These are phyloP conservation scores for Peronospora destructor DNA, from an alignment of 352 stramenopile species.

Conservation along the genomic window DNA sequence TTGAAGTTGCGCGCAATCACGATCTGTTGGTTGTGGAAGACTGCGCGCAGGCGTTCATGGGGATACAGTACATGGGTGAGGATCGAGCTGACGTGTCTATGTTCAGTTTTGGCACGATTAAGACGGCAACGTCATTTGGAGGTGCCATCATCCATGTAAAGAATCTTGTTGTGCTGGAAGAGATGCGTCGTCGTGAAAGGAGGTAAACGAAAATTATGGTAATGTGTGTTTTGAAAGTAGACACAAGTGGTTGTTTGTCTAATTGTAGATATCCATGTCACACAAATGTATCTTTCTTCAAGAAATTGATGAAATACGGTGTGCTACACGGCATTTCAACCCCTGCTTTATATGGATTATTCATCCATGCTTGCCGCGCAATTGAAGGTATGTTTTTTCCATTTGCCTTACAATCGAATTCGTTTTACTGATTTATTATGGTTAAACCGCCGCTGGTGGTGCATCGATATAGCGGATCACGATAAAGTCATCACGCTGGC, in stretches of 20 bases:
- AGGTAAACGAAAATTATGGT: conserved; percentile 24
- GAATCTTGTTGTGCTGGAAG: conserved; percentile 40
- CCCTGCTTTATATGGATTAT: conserved; percentile 65
- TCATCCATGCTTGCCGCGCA: conserved; percentile 52
- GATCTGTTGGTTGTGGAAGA: conserved; percentile 70
- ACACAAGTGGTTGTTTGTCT: background rate
- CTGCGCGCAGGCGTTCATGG: conserved; percentile 70
- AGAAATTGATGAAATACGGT: conserved; percentile 72
- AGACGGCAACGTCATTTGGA: conserved; percentile 77
- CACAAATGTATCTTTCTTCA: conserved; percentile 71
- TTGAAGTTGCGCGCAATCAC: conserved; percentile 45
- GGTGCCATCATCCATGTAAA: conserved; percentile 61
- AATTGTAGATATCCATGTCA: conserved; percentile 40
- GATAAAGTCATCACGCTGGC: conserved; percentile 78
- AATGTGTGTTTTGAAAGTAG: background rate
- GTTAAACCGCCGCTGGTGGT: background rate
- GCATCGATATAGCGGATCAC: conserved; percentile 42
- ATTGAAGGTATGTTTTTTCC: conserved; percentile 39
- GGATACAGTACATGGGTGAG: conserved; percentile 58
- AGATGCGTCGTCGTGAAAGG: conserved; percentile 63
- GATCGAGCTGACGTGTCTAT: conserved; percentile 61
- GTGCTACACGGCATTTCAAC: conserved; percentile 62
- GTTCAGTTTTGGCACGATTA: conserved; percentile 87
- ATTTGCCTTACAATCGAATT: background rate
- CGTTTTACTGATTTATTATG: too few relatives aligned